These are phyloP conservation scores for Bimuria novae-zelandiae DNA, from an alignment of 2,329 filamentous ascomycete species.

Conservation along the genomic window DNA sequence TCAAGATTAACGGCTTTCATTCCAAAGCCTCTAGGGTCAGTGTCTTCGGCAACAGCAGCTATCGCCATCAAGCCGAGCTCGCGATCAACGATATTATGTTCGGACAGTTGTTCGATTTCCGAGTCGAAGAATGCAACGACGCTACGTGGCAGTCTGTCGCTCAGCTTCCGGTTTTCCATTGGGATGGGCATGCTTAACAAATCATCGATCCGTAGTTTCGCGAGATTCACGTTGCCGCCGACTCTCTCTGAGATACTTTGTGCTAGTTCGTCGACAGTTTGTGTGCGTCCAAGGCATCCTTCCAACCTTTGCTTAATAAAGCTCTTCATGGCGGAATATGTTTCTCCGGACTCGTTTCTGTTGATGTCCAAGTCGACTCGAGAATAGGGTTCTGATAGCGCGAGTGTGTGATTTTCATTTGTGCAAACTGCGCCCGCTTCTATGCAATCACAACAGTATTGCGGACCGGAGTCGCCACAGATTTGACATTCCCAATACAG, in stretches of 20 bases:
- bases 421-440: background rate
- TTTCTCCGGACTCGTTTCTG: background rate
- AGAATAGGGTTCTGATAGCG: background rate
- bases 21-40: background rate
- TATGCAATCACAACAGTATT: background rate
- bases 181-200: background rate
- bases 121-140: slow-evolving; percentile 1
- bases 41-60: background rate
- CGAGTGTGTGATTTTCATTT: background rate
- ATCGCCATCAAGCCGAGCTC: background rate
- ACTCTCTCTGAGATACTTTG: background rate
- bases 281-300: no score
- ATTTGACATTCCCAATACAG: background rate
- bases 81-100: background rate
- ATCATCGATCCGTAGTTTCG: background rate
- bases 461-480: background rate
- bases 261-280: background rate
- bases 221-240: background rate
- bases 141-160: background rate
- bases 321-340: background rate
- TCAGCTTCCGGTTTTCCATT: background rate
- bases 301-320: background rate
- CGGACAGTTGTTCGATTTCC: background rate
- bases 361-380: background rate
- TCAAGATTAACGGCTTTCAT: background rate